phyloP scores from a whole-genome alignment of 805 yeast species.

The Pichia occidentalis region DNA sequence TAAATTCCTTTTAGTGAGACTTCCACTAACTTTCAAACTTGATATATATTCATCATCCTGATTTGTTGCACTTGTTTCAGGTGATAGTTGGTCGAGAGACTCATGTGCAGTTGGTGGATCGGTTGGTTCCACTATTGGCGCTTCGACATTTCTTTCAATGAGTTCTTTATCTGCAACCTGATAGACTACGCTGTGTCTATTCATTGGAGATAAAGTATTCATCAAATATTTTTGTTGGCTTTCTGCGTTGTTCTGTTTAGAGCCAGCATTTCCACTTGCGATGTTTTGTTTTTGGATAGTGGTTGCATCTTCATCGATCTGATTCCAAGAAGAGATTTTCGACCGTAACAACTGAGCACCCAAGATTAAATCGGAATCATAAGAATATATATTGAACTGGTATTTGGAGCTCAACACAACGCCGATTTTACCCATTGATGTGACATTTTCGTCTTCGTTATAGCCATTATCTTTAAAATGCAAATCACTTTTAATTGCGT shows the following conservation, averaged over 20 bases:
- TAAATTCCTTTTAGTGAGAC: constrained; percentile 53
- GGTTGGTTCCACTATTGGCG: background rate
- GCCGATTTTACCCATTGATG: constrained; percentile 7
- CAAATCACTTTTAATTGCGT: constrained; percentile 73
- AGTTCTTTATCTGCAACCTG: constrained; percentile 5
- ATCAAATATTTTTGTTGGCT: background rate
- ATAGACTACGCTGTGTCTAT: constrained; percentile 10
- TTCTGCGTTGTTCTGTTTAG: background rate
- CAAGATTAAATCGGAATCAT: constrained; percentile 75
- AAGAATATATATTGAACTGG: constrained; percentile 86
- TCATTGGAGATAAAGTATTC: constrained; percentile 1
- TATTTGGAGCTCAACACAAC: constrained; percentile 71
- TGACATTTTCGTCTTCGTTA: background rate
- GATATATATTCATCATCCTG: constrained; percentile 29
- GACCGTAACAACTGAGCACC: constrained; percentile 80
- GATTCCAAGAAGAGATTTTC: constrained; percentile 4
- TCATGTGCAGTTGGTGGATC: no score
- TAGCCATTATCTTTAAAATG: constrained; percentile 33
- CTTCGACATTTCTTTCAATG: constrained; percentile 1
- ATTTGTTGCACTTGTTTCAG: no score
- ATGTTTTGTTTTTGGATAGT: background rate
- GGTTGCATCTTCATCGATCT: no score
- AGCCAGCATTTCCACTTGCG: background rate
- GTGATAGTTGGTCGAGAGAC: no score
- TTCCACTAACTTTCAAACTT: constrained; percentile 68